These are phyloP conservation scores for Torulaspora franciscae DNA, from an alignment of 805 yeast genomes.

Conservation along the genomic window DNA sequence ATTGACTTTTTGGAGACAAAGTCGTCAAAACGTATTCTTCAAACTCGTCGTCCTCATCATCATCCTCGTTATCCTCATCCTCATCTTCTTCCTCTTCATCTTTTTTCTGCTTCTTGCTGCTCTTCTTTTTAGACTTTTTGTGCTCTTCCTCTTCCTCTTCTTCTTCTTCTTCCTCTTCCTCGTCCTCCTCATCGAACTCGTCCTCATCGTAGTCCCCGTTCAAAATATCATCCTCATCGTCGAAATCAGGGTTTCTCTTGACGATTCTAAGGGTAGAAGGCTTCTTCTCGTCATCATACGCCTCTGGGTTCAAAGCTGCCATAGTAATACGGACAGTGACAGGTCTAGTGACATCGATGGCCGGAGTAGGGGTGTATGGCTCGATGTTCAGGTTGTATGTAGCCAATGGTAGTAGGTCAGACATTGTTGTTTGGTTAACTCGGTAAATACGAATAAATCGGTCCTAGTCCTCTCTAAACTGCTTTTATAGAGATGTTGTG, in stretches of 20 bases:
- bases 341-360: conserved; percentile 80
- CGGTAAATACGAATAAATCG: not conserved
- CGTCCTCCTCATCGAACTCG: conserved; percentile 43
- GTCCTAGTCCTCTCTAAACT: not conserved
- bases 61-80: conserved; percentile 53
- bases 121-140: conserved; percentile 49
- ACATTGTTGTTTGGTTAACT: conserved; percentile 40
- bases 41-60: conserved; percentile 66
- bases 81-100: conserved; percentile 51
- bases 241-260: conserved; percentile 56
- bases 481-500: not conserved
- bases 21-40: conserved; percentile 87
- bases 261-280: conserved; percentile 89
- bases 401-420: conserved; percentile 75
- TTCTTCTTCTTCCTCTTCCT: conserved; percentile 40
- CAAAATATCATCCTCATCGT: conserved; percentile 43
- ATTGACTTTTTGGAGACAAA: conserved; percentile 75
- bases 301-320: conserved; percentile 91
- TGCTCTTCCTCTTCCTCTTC: conserved; percentile 38
- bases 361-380: conserved; percentile 86
- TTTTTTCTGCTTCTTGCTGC: conserved; percentile 37
- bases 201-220: conserved; percentile 43
- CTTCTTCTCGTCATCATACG: conserved; percentile 67
- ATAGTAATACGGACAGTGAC: conserved; percentile 85
- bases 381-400: conserved; percentile 78